A percentile compares a stretch with the other conserved stretches of the same genome.
phyloP scores from a whole-genome alignment of 345 rosid species.

The Murraya koenigii region DNA sequence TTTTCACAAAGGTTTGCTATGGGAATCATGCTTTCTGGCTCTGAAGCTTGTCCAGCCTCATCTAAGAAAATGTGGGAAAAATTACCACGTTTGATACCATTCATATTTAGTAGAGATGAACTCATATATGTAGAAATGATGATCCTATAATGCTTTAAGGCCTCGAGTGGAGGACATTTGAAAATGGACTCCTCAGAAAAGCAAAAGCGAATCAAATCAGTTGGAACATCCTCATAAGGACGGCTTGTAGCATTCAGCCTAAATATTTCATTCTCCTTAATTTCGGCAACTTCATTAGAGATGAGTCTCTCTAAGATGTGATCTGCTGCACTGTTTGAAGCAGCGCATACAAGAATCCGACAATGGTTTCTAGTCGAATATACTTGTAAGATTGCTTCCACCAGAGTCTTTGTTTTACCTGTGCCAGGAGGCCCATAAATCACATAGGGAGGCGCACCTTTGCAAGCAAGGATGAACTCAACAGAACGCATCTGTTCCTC shows the following conservation, averaged over 20 bases:
- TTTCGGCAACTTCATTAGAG: conserved; percentile 22
- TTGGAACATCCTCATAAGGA: conserved; percentile 40
- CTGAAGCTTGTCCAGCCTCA: conserved; percentile 78
- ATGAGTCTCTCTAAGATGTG: conserved; percentile 47
- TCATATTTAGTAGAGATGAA: conserved; percentile 37
- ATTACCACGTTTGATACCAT: conserved; percentile 38
- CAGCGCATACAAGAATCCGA: conserved; percentile 55
- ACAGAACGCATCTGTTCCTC: conserved; percentile 52
- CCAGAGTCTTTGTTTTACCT: conserved; percentile 57
- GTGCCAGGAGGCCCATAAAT: conserved; percentile 75
- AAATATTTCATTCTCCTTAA: conserved; percentile 48
- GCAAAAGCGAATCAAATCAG: conserved; percentile 38
- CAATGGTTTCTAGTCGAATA: conserved; percentile 24
- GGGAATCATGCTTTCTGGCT: conserved; percentile 68
- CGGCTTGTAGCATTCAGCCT: conserved; percentile 59
- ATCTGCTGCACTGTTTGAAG: conserved; percentile 73
- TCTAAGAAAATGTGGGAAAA: conserved; percentile 72
- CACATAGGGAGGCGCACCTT: conserved; percentile 59
- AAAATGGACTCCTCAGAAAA: conserved; percentile 39
- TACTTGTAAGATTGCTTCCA: conserved; percentile 55
- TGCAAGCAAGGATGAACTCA: conserved; percentile 49
- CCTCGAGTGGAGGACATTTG: conserved; percentile 46
- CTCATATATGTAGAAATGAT: conserved; percentile 56
- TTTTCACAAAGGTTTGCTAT: conserved; percentile 36
- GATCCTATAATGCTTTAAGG: conserved; percentile 39